These are phyloP conservation scores for Cymbomonas tetramitiformis DNA, from an alignment of 139 green algal species.

Conservation along the genomic window DNA sequence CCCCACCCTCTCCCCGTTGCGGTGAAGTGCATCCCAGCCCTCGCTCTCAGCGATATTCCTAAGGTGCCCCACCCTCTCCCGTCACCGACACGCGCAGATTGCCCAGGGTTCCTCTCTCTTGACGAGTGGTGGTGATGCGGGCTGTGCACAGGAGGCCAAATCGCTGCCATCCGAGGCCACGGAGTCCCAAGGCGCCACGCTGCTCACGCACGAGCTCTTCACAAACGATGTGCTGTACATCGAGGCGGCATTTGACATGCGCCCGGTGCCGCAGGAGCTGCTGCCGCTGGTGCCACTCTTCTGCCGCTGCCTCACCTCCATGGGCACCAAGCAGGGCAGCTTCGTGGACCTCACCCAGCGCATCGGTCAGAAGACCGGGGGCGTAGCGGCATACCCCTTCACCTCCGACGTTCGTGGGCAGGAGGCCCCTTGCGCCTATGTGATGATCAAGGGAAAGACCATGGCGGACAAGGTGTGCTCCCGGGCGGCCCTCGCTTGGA, in stretches of 20 bases:
- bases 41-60: conserved; percentile 74
- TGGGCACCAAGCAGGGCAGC: conserved; percentile 69
- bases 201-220: conserved; percentile 89
- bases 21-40: conserved; percentile 51
- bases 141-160: too few species aligned
- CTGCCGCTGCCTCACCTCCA: conserved; percentile 65
- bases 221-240: conserved; percentile 96
- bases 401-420: conserved; percentile 39
- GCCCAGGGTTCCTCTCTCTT: too few species aligned
- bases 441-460: conserved; percentile 74
- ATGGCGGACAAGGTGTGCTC: conserved; percentile 80
- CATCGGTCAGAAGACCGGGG: conserved; percentile 92
- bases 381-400: conserved; percentile 74
- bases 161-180: too few species aligned
- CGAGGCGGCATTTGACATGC: conserved; percentile 69
- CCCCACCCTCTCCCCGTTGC: conserved; percentile 64
- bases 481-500: too few species aligned
- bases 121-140: too few species aligned
- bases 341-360: conserved; percentile 88
- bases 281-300: conserved; percentile 93
- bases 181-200: conserved; percentile 37
- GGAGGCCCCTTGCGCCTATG: conserved; percentile 50
- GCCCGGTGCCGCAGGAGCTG: conserved; percentile 51
- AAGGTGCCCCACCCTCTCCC: conserved; percentile 60
- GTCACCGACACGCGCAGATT: too few species aligned